These are phyloP conservation scores for Vitis hybrid DNA, from an alignment of 177 flowering plant genomes.

Conservation along the genomic window DNA sequence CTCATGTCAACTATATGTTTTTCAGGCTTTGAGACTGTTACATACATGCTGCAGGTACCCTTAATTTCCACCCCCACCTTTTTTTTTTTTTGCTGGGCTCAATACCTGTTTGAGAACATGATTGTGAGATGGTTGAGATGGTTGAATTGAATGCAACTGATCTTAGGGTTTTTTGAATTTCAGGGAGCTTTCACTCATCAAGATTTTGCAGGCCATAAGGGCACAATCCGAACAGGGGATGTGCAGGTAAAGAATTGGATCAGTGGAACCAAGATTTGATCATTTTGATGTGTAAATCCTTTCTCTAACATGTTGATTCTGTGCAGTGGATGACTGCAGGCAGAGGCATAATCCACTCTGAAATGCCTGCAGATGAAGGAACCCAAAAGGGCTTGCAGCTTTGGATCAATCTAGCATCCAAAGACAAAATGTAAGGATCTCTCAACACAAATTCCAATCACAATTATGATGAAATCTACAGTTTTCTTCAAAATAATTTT, in stretches of 20 bases:
- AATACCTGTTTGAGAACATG: neutral
- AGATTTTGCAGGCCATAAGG: slow-evolving; percentile 87
- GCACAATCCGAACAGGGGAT: slow-evolving; percentile 76
- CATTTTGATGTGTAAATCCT: neutral
- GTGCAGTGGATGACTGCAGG: slow-evolving; percentile 98
- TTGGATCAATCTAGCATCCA: slow-evolving; percentile 81
- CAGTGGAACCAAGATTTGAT: neutral
- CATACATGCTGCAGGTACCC: slow-evolving; percentile 71
- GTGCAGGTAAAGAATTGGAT: slow-evolving; percentile 54
- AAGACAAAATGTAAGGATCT: slow-evolving; percentile 69
- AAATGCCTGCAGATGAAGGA: slow-evolving; percentile 87
- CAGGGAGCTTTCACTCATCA: slow-evolving; percentile 86
- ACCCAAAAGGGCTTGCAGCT: slow-evolving; percentile 69
- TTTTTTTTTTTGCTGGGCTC: neutral
- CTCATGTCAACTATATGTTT: neutral
- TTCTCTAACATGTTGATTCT: neutral
- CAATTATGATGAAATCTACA: neutral
- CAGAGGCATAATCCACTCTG: slow-evolving; percentile 84
- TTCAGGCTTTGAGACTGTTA: slow-evolving; percentile 85
- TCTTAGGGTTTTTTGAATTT: neutral
- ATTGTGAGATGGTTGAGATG: neutral
- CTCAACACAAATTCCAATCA: neutral
- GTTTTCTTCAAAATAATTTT: neutral
- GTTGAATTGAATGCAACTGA: neutral
- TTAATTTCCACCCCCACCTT: neutral